Base-by-base conservation (phyloP, 148 eudicot genomes). In the Rhododendron mucronatum region DNA sequence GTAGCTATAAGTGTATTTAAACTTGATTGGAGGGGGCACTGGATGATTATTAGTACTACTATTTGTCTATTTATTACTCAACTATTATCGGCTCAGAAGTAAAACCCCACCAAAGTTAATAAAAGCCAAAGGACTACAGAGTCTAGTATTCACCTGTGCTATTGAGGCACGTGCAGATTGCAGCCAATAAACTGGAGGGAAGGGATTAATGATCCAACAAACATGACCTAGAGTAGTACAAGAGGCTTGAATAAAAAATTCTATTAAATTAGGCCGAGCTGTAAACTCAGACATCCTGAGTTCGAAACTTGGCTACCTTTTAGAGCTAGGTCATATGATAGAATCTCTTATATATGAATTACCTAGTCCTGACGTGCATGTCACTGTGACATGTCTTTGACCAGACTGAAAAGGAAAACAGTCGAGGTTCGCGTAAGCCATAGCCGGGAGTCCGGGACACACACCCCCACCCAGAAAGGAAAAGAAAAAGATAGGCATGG, bases 371-470 rank as follows among this genome's bases (percentile, higher is more conserved):
- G 1, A 41, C 7, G 45, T 41, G 45, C 5, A 41, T 6, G 45
- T 6, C 45, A 41, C 7, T 41, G 45, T 41, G 16, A 13, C 55
- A 1, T 51, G 3, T 51, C 1, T 20, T 20, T 59, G 2, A 59
- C 9, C 0, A 0, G 11, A 59, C 2, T 0, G 7, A 0, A 20
- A 6, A 21, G 2, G 0, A 0, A 10, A 3, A 59, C 1, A 0
- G 2, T 21, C 3, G 26, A 59, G 26, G 4, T 59, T 3, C 65
- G 10, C 0, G 2, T 5, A 20, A 48, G 51, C 3, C 13, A 41
- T 41, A 13, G 51, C 51, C 13, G 12, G 51, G 7, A 57, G 13
- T 13, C 51, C 13, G 12, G 51, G 7, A 57, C 5, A 53, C 57
- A 12, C 57, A 53, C 20, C 15, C 16, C 57, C 57, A 53, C 20